Base-by-base conservation (phyloP, 1,284 basidiomycete genomes). In the Boletellus deceptivus region DNA sequence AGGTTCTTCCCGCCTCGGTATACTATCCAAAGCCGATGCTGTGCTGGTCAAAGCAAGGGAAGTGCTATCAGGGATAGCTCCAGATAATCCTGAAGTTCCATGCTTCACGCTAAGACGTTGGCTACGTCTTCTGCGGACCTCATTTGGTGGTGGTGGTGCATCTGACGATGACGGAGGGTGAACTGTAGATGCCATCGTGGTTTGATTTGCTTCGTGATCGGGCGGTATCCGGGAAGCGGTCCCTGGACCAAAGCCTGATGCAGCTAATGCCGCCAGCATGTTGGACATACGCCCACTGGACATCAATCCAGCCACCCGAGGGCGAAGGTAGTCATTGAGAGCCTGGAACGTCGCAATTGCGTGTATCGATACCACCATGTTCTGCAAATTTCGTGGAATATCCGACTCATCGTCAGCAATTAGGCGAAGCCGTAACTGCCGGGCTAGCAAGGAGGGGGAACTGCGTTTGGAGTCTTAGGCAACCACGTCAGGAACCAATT, bases 301-400 rank as follows among this genome's bases (percentile, higher is more conserved):
- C 43, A 85, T 70, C 6, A 89, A 70, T 7, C 91, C 91, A n/a
- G 91, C 78, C 20, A 98, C 86, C 8, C 93, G 80, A 16, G 94
- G 94, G 0, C 93, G 86, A 11, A 98, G 80, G 67, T 97, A 98
- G 68, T 96, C 93, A 62, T 96, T 92, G 29, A 98, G 78, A 0
- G 93, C 92, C 69, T 95, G 92, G 77, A 98, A 93, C 0, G 93
- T 96, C 0, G 95, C 94, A 53, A 98, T 96, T 3, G 93, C 94
- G 64, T 97, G 94, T 54, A 98, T 96, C 4, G 93, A 97, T 33
- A 97, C 91, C 42, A 93, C 90, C 59, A 98, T 89, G 56, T 92
- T 92, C 58, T 89, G 86, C 51, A 93, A 79, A 61, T 82, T 87
- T 49, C 87, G 84, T 7, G 94, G 93, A 24, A 95, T 79, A 58